Evolutionary conservation across 1,284 basidiomycete genomes (phyloP).

Genomic region (Cutaneotrichosporon sp.): DNA sequence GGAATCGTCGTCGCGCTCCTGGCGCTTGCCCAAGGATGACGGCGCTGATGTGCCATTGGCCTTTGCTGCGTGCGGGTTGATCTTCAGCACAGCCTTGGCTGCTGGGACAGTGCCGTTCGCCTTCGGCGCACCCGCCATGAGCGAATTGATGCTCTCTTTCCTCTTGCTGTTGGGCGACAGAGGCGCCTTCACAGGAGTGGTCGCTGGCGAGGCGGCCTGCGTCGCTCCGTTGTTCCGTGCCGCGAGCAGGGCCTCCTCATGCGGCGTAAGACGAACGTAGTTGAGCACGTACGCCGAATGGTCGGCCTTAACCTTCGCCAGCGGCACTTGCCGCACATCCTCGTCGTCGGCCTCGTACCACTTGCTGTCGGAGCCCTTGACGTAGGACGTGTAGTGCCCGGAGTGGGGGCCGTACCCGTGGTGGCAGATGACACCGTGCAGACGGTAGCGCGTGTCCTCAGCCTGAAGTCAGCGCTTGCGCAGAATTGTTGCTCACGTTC

Average conservation of each 20-base stretch:
- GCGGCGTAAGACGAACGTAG: conserved; percentile 65
- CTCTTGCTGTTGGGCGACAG: too few relatives aligned
- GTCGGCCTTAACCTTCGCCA: conserved; percentile 60
- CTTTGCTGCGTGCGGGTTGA: background rate
- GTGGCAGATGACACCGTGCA: conserved; percentile 93
- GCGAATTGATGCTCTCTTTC: too few relatives aligned
- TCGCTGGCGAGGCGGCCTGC: too few relatives aligned
- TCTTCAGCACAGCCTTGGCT: background rate
- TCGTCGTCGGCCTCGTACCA: conserved; percentile 98
- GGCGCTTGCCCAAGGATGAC: background rate
- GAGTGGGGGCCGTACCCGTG: conserved; percentile 90
- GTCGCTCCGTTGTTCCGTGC: too few relatives aligned
- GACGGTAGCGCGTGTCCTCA: conserved; percentile 74
- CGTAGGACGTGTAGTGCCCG: conserved; percentile 91
- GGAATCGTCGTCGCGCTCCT: background rate
- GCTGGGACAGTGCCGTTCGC: too few relatives aligned
- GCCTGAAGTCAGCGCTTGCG: conserved; percentile 17
- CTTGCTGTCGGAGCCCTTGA: conserved; percentile 68
- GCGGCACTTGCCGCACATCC: conserved; percentile 58
- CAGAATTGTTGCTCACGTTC: conserved; percentile 8
- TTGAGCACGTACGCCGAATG: conserved; percentile 92
- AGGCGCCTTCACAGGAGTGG: too few relatives aligned
- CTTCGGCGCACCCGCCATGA: too few relatives aligned
- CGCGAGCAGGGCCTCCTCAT: conserved; percentile 7
- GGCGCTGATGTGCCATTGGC: background rate